A percentile compares a stretch with the other conserved stretches of the same genome.
Conservation (phyloP, 495 filamentous ascomycete genomes). For the Penicillium psychrofluorescens region DNA sequence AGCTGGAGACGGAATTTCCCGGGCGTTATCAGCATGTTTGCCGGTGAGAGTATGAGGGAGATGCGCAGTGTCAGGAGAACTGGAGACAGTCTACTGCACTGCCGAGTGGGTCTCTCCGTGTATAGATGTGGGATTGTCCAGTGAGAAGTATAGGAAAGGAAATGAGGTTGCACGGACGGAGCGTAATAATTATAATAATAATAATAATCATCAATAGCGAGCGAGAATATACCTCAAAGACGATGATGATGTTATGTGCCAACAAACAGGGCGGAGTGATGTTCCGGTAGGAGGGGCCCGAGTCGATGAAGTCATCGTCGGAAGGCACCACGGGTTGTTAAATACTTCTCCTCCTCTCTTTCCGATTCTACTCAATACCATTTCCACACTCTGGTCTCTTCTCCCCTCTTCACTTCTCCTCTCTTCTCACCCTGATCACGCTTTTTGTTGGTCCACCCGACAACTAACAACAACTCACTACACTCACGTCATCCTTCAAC, state of each 20-base stretch:
- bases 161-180: no score
- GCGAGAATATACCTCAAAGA: conserved; percentile 1
- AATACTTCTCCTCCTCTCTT: background rate
- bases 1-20: background rate
- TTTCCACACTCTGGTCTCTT: conserved; percentile 1
- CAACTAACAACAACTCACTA: background rate
- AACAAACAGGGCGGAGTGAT: conserved; percentile 21
- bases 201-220: no score
- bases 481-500: background rate
- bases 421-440: conserved; percentile 1
- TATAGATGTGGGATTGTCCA: no score
- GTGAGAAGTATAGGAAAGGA: no score
- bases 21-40: background rate
- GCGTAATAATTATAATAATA: no score
- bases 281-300: conserved; percentile 8
- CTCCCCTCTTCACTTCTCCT: background rate
- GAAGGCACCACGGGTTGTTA: background rate
- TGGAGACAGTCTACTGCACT: no score
- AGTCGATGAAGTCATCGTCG: conserved; percentile 23
- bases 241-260: conserved; percentile 12
- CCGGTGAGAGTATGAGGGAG: background rate
- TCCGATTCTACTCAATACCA: conserved; percentile 1
- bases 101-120: no score
- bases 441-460: background rate
- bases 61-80: no score